phyloP scores from a whole-genome alignment of 2,329 filamentous ascomycete genomes.

The Shiraia sp. region DNA sequence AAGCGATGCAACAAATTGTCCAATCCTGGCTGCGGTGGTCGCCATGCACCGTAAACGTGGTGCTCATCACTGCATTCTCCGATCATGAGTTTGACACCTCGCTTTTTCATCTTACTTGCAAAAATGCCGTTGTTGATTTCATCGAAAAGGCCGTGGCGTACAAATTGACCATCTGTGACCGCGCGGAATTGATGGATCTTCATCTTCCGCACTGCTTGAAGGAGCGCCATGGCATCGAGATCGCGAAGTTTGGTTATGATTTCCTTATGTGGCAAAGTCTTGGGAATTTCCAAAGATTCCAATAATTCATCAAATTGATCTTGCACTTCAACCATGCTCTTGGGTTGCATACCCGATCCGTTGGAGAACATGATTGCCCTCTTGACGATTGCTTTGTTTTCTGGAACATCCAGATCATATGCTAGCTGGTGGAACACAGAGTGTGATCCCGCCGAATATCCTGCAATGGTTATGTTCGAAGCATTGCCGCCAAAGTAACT shows the following conservation, averaged over 20 bases:
- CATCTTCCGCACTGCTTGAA: constrained; percentile 50
- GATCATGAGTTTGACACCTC: constrained; percentile 55
- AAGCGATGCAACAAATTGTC: constrained; percentile 52
- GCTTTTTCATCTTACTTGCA: constrained; percentile 48
- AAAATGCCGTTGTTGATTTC: constrained; percentile 56
- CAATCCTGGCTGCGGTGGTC: constrained; percentile 50
- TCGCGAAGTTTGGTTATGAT: constrained; percentile 53
- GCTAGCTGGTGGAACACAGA: constrained; percentile 61
- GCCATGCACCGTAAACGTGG: constrained; percentile 56
- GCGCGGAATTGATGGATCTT: constrained; percentile 60
- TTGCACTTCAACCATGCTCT: constrained; percentile 52
- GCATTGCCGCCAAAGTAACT: constrained; percentile 56
- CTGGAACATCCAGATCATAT: constrained; percentile 57
- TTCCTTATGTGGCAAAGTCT: constrained; percentile 42
- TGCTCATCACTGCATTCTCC: constrained; percentile 61
- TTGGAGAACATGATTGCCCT: constrained; percentile 60
- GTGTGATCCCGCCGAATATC: constrained; percentile 62
- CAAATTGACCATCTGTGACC: constrained; percentile 55
- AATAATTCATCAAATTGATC: constrained; percentile 58
- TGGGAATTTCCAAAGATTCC: constrained; percentile 49
- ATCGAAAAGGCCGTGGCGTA: constrained; percentile 48
- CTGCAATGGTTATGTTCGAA: constrained; percentile 57
- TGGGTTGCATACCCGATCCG: constrained; percentile 58
- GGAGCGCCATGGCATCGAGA: constrained; percentile 44
- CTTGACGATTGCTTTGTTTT: constrained; percentile 53